A percentile compares a stretch with the other conserved stretches of the same genome.
Conservation (phyloP, 1,284 basidiomycete species). For the Flammula alnicola region DNA sequence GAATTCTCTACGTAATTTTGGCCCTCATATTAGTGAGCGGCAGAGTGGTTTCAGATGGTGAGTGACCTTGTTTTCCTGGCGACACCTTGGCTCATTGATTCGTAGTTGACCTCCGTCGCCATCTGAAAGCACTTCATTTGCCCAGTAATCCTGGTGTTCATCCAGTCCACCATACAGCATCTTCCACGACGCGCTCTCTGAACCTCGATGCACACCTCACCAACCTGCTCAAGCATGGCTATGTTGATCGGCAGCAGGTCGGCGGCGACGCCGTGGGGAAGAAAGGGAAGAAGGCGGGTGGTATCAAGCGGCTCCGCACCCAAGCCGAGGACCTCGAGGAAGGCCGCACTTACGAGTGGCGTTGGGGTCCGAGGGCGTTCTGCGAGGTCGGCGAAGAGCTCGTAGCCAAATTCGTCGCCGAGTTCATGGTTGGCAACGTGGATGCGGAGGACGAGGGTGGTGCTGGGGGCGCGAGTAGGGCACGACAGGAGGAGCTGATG, state of each 20-base stretch:
- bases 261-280: constrained; percentile 45
- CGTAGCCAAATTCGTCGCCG: constrained; percentile 68
- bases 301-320: constrained; percentile 60
- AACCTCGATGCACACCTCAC: constrained; percentile 62
- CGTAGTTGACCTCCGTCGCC: constrained; percentile 57
- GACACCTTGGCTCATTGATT: not conserved
- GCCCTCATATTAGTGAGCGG: constrained; percentile 75
- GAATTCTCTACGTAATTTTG: constrained; percentile 72
- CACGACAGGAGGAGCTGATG: constrained; percentile 40
- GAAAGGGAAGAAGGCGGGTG: constrained; percentile 36
- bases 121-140: constrained; percentile 67
- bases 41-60: constrained; percentile 67
- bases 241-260: constrained; percentile 60
- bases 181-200: constrained; percentile 50
- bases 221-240: constrained; percentile 64
- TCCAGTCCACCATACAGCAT: constrained; percentile 50
- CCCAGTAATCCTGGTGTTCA: constrained; percentile 36
- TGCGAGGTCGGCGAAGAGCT: constrained; percentile 73
- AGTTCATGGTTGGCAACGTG: constrained; percentile 68
- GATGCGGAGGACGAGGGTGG: constrained; percentile 50
- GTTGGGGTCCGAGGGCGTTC: constrained; percentile 76
- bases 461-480: constrained; percentile 30
- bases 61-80: constrained; percentile 27
- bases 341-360: constrained; percentile 68
- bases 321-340: constrained; percentile 54